Conservation (phyloP, 2,329 filamentous ascomycete genomes). For the Hypoxylon sp. region DNA sequence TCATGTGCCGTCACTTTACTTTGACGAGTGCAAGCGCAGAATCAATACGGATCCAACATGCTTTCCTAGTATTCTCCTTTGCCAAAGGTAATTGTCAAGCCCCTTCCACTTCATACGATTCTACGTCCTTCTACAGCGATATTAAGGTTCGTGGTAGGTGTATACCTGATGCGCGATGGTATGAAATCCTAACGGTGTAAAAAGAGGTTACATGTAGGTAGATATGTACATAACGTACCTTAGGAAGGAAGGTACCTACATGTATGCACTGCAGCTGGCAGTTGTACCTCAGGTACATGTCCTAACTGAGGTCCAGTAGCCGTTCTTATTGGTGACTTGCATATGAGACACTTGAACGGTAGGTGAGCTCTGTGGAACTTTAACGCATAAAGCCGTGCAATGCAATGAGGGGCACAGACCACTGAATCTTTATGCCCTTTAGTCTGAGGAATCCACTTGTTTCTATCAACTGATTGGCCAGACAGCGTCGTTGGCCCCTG, state of each 20-base stretch:
- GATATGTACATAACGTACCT: too few species aligned
- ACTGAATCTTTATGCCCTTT: constrained; percentile 40
- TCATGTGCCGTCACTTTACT: background rate
- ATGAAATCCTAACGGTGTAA: constrained; percentile 6
- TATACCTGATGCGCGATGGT: background rate
- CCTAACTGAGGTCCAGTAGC: constrained; percentile 16
- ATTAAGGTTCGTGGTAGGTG: constrained; percentile 7
- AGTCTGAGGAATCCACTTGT: constrained; percentile 1
- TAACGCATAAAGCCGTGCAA: constrained; percentile 48
- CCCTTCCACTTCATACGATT: background rate
- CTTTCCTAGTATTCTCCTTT: background rate
- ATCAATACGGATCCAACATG: background rate
- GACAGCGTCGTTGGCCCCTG: constrained; percentile 17
- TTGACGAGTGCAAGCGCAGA: background rate
- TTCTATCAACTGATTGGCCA: constrained; percentile 14
- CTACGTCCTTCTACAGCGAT: constrained; percentile 10
- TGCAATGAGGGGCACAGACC: constrained; percentile 47
- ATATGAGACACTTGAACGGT: constrained; percentile 33
- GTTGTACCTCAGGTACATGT: constrained; percentile 19
- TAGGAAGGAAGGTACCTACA: background rate
- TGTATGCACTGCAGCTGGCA: constrained; percentile 17
- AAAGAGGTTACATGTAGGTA: too few species aligned
- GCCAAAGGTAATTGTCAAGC: background rate
- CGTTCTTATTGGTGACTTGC: constrained; percentile 24
- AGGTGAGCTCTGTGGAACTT: constrained; percentile 19